These are phyloP conservation scores for Backusella liffmaniae DNA, from an alignment of 192 early-diverging fungal species.

Conservation along the genomic window DNA sequence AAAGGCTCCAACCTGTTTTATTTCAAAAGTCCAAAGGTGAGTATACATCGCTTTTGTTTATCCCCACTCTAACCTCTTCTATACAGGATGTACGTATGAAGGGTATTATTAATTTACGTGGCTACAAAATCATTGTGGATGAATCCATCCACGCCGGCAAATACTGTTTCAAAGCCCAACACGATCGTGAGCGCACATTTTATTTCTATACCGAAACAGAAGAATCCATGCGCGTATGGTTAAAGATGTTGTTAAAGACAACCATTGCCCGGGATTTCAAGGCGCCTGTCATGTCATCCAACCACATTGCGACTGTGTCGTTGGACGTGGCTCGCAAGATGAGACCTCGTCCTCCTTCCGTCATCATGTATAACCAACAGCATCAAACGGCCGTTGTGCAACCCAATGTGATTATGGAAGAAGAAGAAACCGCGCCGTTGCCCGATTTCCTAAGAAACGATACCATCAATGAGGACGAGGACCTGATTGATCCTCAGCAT, in stretches of 20 bases:
- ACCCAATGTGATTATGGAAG: slow-evolving; percentile 18
- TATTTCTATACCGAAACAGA: slow-evolving; percentile 58
- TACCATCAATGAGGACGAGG: slow-evolving; percentile 21
- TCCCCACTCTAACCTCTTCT: neutral
- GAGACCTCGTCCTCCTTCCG: slow-evolving; percentile 49
- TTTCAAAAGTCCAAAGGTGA: slow-evolving; percentile 54
- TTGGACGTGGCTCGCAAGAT: slow-evolving; percentile 49
- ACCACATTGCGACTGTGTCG: slow-evolving; percentile 50
- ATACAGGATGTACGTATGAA: slow-evolving; percentile 43
- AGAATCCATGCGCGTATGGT: slow-evolving; percentile 49
- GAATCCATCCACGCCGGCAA: slow-evolving; percentile 57
- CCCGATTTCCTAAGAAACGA: neutral
- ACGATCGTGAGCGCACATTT: slow-evolving; percentile 55
- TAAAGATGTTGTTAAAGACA: slow-evolving; percentile 59
- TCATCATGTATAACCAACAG: slow-evolving; percentile 22
- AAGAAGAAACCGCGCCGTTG: slow-evolving; percentile 3
- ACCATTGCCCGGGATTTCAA: slow-evolving; percentile 55
- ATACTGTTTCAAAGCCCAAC: slow-evolving; percentile 59
- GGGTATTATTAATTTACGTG: slow-evolving; percentile 56
- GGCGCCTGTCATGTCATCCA: slow-evolving; percentile 57
- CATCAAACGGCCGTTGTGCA: neutral
- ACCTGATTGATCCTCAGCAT: slow-evolving; percentile 32
- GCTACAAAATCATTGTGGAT: slow-evolving; percentile 56
- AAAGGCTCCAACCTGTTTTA: slow-evolving; percentile 58
- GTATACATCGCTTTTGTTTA: neutral